Conservation (phyloP, 179 eudicot genomes). For the Patellifolia procumbens region DNA sequence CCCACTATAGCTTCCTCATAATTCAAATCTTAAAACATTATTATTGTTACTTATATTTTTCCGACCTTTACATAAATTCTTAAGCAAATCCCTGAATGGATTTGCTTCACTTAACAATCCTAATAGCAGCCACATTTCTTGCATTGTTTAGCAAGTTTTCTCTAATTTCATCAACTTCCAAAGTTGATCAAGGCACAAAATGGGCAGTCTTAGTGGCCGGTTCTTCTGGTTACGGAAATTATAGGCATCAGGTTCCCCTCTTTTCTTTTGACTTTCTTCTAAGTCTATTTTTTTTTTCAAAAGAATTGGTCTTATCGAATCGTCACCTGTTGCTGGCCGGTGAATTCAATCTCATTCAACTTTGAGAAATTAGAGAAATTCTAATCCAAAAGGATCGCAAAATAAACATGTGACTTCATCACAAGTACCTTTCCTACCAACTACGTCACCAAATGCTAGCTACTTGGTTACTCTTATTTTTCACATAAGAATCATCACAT, state of each 20-base stretch:
- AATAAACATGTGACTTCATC: too few species aligned
- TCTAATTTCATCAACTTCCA: not conserved
- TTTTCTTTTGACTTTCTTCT: too few species aligned
- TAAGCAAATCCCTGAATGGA: constrained; percentile 14
- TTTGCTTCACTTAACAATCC: not conserved
- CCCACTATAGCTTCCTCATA: not conserved
- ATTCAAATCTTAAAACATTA: not conserved
- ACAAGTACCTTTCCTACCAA: too few species aligned
- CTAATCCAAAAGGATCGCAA: too few species aligned
- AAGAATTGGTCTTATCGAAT: too few species aligned
- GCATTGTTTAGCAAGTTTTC: not conserved
- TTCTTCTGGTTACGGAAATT: constrained; percentile 19
- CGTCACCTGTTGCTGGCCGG: too few species aligned
- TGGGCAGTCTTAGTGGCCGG: constrained; percentile 37
- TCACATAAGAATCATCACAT: too few species aligned
- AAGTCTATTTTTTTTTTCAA: too few species aligned
- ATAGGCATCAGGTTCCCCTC: constrained; percentile 34
- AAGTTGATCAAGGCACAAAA: constrained; percentile 28
- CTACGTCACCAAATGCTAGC: too few species aligned
- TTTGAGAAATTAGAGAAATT: too few species aligned
- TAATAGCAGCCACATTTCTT: not conserved
- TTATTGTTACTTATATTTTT: not conserved
- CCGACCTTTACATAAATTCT: not conserved
- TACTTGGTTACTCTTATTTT: too few species aligned
- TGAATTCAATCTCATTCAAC: too few species aligned